These are phyloP conservation scores for Beauveria brongniartii DNA, from an alignment of 2,329 filamentous ascomycete species.

Conservation along the genomic window DNA sequence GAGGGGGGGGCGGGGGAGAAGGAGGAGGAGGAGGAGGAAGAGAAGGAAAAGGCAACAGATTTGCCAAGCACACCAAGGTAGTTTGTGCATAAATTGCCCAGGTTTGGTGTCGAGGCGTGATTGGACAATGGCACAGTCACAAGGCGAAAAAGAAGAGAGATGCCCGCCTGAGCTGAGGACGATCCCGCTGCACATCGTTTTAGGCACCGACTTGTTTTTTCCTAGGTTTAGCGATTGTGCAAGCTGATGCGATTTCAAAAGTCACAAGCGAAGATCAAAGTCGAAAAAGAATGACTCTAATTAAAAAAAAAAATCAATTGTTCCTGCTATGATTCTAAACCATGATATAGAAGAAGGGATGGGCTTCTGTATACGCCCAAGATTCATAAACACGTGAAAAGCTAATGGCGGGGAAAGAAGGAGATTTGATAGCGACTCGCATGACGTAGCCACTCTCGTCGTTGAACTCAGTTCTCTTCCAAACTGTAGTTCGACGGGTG, in stretches of 20 bases:
- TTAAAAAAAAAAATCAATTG: too few relatives aligned
- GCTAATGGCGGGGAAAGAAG: too few relatives aligned
- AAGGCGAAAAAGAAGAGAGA: neutral
- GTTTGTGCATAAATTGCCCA: too few relatives aligned
- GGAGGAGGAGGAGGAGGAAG: too few relatives aligned
- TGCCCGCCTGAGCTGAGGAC: neutral
- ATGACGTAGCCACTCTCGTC: neutral
- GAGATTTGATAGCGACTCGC: too few relatives aligned
- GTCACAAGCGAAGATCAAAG: neutral
- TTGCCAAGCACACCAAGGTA: too few relatives aligned
- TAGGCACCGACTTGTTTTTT: neutral
- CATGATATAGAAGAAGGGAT: neutral
- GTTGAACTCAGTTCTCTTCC: neutral
- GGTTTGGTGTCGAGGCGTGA: neutral
- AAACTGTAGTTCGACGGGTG: too few relatives aligned
- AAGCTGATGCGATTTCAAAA: neutral
- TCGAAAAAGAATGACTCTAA: neutral
- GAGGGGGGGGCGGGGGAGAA: neutral
- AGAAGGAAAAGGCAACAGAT: too few relatives aligned
- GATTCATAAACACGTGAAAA: neutral
- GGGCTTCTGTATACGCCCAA: constrained; percentile 3
- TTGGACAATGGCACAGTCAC: neutral
- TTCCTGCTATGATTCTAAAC: too few relatives aligned
- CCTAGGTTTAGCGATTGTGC: neutral
- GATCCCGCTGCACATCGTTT: neutral